Conservation (phyloP, 495 filamentous ascomycete species). For the Tuber calosporum region DNA sequence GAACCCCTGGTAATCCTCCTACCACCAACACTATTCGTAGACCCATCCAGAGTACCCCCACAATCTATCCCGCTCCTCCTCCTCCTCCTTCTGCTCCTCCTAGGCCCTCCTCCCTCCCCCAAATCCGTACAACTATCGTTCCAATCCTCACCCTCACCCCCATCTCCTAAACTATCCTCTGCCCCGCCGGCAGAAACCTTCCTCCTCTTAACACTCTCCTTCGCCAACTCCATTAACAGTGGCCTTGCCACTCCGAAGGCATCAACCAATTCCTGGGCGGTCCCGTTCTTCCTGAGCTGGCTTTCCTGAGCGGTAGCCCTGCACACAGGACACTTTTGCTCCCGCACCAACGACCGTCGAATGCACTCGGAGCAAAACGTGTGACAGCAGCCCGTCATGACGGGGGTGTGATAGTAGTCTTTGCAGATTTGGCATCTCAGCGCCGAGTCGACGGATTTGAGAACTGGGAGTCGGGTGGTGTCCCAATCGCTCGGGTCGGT, state of each 20-base stretch:
- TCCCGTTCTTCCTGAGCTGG: constrained; percentile 74
- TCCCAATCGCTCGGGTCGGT: constrained; percentile 93
- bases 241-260: constrained; percentile 62
- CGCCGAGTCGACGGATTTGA: constrained; percentile 72
- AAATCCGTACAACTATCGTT: constrained; percentile 27
- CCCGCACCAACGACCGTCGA: constrained; percentile 67
- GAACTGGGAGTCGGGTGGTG: constrained; percentile 61
- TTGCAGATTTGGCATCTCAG: constrained; percentile 96
- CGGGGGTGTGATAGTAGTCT: constrained; percentile 87
- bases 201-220: constrained; percentile 26
- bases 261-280: constrained; percentile 75
- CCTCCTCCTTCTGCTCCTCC: constrained; percentile 2
- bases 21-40: not conserved
- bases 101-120: constrained; percentile 18
- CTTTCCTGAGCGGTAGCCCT: constrained; percentile 68
- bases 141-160: constrained; percentile 41
- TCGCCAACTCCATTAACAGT: constrained; percentile 56
- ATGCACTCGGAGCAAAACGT: constrained; percentile 97
- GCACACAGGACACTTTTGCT: constrained; percentile 82
- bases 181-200: constrained; percentile 45
- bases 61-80: constrained; percentile 4
- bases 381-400: constrained; percentile 89
- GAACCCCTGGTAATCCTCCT: constrained; percentile 13
- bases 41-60: not conserved
- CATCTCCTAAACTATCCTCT: constrained; percentile 37